phyloP scores from a whole-genome alignment of 768 basidiomycete genomes.

The Leucosporidium creatinivorum region DNA sequence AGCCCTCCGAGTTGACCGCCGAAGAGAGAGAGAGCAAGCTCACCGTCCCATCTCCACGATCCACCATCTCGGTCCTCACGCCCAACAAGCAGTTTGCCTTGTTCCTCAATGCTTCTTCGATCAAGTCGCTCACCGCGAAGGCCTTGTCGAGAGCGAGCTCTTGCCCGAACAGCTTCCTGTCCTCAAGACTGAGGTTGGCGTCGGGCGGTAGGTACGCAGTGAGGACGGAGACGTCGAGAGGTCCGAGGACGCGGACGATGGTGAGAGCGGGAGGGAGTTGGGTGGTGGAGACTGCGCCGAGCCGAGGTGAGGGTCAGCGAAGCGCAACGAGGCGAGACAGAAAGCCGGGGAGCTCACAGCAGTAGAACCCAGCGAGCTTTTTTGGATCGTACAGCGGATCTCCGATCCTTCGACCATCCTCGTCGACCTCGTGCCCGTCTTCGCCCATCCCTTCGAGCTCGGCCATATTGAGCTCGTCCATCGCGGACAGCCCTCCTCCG shows the following conservation, averaged over 20 bases:
- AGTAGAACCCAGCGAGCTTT: background rate
- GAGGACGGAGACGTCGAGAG: background rate
- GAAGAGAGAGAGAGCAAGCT: too few relatives aligned
- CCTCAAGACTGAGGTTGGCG: background rate
- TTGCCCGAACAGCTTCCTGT: too few relatives aligned
- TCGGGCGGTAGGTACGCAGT: background rate
- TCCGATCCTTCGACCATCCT: background rate
- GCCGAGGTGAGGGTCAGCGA: background rate
- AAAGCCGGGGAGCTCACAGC: background rate
- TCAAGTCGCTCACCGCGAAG: too few relatives aligned
- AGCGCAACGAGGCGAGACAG: too few relatives aligned
- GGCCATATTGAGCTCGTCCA: too few relatives aligned
- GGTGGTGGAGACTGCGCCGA: background rate
- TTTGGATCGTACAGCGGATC: background rate
- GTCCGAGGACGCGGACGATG: background rate
- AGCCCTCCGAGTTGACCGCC: too few relatives aligned
- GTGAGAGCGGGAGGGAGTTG: background rate
- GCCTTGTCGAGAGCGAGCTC: too few relatives aligned
- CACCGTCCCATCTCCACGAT: too few relatives aligned
- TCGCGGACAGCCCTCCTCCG: background rate
- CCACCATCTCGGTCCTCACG: too few relatives aligned
- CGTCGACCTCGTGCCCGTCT: background rate
- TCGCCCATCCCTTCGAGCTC: background rate
- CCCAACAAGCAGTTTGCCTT: too few relatives aligned
- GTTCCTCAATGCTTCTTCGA: too few relatives aligned